These are phyloP conservation scores for Dunaliella sp. DNA, from an alignment of 139 green algal species.

Conservation along the genomic window DNA sequence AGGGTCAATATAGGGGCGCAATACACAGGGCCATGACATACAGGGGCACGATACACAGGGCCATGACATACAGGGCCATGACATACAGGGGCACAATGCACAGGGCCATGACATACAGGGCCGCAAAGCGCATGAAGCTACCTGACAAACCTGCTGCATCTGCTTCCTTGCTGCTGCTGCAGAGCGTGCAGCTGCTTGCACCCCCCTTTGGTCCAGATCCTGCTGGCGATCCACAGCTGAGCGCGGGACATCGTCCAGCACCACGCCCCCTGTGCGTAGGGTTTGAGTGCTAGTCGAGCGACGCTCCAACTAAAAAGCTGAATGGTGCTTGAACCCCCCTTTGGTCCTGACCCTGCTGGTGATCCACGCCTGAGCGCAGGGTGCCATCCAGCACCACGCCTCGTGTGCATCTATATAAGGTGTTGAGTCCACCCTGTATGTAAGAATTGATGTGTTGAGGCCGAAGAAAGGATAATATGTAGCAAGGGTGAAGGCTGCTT, in stretches of 20 bases:
- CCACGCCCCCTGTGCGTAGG: background rate
- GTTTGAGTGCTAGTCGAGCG: background rate
- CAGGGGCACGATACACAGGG: too few species aligned
- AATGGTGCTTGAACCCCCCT: too few species aligned
- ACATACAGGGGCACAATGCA: too few species aligned
- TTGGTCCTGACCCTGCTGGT: background rate
- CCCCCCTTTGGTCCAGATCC: background rate
- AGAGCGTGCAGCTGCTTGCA: background rate
- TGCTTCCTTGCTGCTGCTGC: background rate
- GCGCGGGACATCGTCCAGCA: background rate
- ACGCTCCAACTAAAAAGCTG: too few species aligned
- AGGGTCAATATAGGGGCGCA: too few species aligned
- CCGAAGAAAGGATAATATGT: background rate
- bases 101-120: too few species aligned
- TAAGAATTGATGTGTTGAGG: background rate
- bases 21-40: too few species aligned
- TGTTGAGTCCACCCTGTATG: background rate
- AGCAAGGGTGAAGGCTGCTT: background rate
- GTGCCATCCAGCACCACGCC: background rate
- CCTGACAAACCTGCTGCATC: background rate
- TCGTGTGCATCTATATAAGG: background rate
- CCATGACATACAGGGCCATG: too few species aligned
- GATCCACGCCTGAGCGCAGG: background rate
- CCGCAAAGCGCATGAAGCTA: too few species aligned
- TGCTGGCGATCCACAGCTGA: background rate